Base-by-base conservation (phyloP, 1,284 basidiomycete genomes). In the Papiliotrema nemorosa region DNA sequence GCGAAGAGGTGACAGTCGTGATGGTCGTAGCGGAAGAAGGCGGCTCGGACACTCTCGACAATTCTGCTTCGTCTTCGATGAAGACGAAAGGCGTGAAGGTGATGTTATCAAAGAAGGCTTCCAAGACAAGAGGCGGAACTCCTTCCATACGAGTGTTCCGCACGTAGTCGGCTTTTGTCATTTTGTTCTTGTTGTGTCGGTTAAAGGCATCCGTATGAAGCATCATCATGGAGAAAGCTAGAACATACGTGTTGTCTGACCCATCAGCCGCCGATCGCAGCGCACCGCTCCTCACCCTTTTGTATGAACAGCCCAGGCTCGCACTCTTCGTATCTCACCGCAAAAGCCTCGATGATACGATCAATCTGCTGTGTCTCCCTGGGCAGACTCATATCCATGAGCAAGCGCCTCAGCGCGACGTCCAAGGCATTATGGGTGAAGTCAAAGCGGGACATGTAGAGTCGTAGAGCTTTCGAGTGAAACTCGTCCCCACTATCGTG, bases 181-280 rank as follows among this genome's bases (percentile, higher is more conserved):
- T 98, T 77, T 97, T 97, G 57, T 86, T 85, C 76, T 90, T 97
- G 75, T 97, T 97, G 59, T 90, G 91, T 74, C 87, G 90, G 76
- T 98, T 98, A 79, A 97, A 98, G 1, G 87, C 88, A 69, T 98
- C 94, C 12, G 96, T 98, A 69, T 97, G 93, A 40, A 99, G 79
- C 92, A 99, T 97, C 70, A 99, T 96, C 65, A 98, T 79, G 62
- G 94, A 97, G 76, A 98, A 99, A 13, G 94, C 90, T 37, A 99
- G 78, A 41, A 98, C 88, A 76, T 98, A 98, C 5, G 93, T 87
- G 66, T 96, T 90, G 67, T 97, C 93, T 90, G 55, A 25, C 18
- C 9, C 5, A 34, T 59, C 22, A 63, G 54, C 52, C n/a, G 3
- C 6, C n/a, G 16, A 6, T 40, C 38, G 20, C 36, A 21, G 7